Evolutionary conservation across 306 rosid species (phyloP).

Genomic region (Psophocarpus tetragonolobus): DNA sequence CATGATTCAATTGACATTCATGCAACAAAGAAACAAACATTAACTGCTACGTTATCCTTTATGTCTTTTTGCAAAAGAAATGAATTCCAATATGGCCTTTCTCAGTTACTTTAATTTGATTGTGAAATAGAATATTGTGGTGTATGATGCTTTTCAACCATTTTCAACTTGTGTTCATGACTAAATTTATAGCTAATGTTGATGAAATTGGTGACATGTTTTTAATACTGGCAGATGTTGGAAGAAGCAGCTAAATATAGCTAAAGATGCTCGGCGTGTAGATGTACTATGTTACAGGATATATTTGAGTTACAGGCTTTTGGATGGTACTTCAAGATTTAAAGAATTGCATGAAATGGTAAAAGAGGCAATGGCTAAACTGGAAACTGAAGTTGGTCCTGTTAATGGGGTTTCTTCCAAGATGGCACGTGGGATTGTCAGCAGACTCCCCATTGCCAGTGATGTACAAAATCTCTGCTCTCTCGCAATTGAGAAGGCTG

Average conservation of each 20-base stretch:
- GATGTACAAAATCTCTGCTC: conserved; percentile 90
- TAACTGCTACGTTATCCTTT: background rate
- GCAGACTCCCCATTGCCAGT: conserved; percentile 90
- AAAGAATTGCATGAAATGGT: conserved; percentile 81
- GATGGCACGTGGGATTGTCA: conserved; percentile 96
- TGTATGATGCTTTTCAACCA: background rate
- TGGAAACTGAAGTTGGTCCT: conserved; percentile 91
- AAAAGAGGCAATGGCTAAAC: conserved; percentile 81
- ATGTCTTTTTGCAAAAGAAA: background rate
- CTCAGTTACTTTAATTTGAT: conserved; percentile 10
- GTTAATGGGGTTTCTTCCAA: conserved; percentile 86
- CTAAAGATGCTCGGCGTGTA: conserved; percentile 96
- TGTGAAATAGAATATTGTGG: background rate
- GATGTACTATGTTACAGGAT: conserved; percentile 88
- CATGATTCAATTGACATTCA: background rate
- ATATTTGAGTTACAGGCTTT: conserved; percentile 89
- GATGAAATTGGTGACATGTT: conserved; percentile 34
- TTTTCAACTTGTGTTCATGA: conserved; percentile 27
- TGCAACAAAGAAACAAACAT: conserved; percentile 7
- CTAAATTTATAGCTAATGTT: conserved; percentile 16
- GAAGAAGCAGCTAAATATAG: conserved; percentile 92
- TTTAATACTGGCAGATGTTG: conserved; percentile 65
- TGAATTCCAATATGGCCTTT: conserved; percentile 10
- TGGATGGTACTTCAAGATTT: conserved; percentile 79
- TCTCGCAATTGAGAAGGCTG: conserved; percentile 84